Conservation (phyloP, 2,329 filamentous ascomycete species). For the Graphilbum fragrans region DNA sequence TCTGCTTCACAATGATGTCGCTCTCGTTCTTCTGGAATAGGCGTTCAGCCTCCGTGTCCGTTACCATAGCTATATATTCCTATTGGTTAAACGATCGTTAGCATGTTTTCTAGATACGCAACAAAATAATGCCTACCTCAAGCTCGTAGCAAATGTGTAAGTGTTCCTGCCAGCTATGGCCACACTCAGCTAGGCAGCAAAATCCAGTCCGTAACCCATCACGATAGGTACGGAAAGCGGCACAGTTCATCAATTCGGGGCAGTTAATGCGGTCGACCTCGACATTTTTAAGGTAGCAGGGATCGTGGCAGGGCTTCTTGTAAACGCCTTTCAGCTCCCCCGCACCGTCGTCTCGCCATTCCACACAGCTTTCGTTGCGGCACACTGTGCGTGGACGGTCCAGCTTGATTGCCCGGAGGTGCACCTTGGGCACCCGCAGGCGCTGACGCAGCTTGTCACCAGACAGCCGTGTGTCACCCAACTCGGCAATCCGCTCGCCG, state of each 20-base stretch:
- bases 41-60: slow-evolving; percentile 14
- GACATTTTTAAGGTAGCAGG: slow-evolving; percentile 18
- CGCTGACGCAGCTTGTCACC: slow-evolving; percentile 15
- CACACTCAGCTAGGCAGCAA: slow-evolving; percentile 11
- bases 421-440: slow-evolving; percentile 15
- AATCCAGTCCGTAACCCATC: slow-evolving; percentile 6
- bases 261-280: slow-evolving; percentile 13
- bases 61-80: slow-evolving; percentile 11
- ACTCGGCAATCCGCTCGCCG: slow-evolving; percentile 17
- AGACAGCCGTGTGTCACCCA: slow-evolving; percentile 13
- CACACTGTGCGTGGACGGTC: slow-evolving; percentile 20
- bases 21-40: slow-evolving; percentile 13
- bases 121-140: slow-evolving; percentile 5
- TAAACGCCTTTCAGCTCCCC: slow-evolving; percentile 15
- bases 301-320: slow-evolving; percentile 18
- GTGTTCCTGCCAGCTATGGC: slow-evolving; percentile 23
- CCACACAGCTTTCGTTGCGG: slow-evolving; percentile 15
- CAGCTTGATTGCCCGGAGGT: slow-evolving; percentile 13
- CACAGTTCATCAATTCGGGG: slow-evolving; percentile 15
- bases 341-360: slow-evolving; percentile 14
- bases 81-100: neutral
- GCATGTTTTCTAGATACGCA: neutral
- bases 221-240: slow-evolving; percentile 12
- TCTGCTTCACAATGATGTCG: slow-evolving; percentile 13
- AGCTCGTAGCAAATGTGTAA: slow-evolving; percentile 21